Evolutionary conservation across 768 basidiomycete genomes (phyloP), one percentile per base, ranked within the genome.

Genomic region (Collybia nuda): DNA sequence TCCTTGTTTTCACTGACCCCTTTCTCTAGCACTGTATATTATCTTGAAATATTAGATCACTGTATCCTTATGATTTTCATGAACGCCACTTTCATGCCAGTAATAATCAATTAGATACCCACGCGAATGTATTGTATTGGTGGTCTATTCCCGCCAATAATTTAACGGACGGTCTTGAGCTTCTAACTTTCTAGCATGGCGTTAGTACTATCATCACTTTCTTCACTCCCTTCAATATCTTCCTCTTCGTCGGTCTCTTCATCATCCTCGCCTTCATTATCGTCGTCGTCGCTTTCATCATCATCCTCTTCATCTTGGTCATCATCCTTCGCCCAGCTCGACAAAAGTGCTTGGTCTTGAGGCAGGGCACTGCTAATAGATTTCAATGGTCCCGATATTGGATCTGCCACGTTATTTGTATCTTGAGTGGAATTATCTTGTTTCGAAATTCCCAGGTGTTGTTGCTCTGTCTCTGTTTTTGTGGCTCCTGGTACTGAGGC

Each of bases 31-130:
- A 14, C 63, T 92, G 11, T 92, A 90, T 70, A 88, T 92, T 62
- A 90, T 91, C 56, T 66, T 89, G 53, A 91, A 90, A 65, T 86
- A 87, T 55, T 89, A 73, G 70, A 38, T 38, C 32, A 9, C 29
- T 52, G 39, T 32, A 32, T 32, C 32, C 32, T 32, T 32, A 32
- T 32, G 32, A 32, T 39, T 46, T n/a, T 36, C 41, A 42, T 50
- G 47, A 60, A 23, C 26, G 47, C 23, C 23, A 37, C 40, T 40
- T 47, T 43, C 4, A 41, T 22, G 19, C 38, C 22, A 44, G 43
- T 53, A 45, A 44, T 22, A 35, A 6, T 9, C 48, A 35, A 6
- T 14, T 44, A 53, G 39, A 59, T 59, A 56, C 58, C 55, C 51
- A n/a, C 35, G 36, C 32, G 17, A 46, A 48, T 50, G 42, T 32